Base-by-base conservation (phyloP, 352 stramenopile species). In the Hyaloperonospora arabidopsidis region DNA sequence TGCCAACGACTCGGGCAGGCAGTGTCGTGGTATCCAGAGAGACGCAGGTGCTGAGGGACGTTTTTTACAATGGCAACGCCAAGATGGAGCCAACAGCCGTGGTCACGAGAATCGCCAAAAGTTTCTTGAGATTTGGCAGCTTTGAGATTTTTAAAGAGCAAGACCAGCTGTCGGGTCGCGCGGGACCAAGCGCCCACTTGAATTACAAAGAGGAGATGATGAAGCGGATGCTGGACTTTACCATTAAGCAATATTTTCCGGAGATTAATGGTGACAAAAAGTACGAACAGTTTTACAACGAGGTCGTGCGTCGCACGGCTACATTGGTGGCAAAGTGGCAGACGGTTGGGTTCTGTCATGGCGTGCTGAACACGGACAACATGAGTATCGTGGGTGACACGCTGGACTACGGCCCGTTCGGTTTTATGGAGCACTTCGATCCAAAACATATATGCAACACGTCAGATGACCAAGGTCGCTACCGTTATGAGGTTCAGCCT, bases 61-160 rank as follows among this genome's bases (percentile, higher is more conserved):
- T 93, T 58, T 96, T 97, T 52, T 96, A 96, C 68, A 68, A 88
- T 50, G 88, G 86, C 40, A 81, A 95, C 58, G 69, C 78, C 23
- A 79, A 86, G 28, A 61, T 79, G 45, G 89, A 97, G 61, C 84
- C 77, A 1, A 86, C 76, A 0, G 86, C 86, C 17, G 87, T 95
- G 13, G 79, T 96, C 10, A 73, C 86, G 41, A 77, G 95, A 52
- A 85, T 98, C 32, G 90, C 92, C 1, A 76, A 84, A 15, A 97
- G 70, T 43, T 99, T 99, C 59, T 57, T 98, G 5, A 77, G 96
- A 38, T 95, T 99, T 58, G 96, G 96, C 19, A 96, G 91, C 61
- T 95, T 99, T 45, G 95, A 99, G 71, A 84, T 98, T 54, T 98
- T 97, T 70, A 96, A 95, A 54, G 57, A 72, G 10, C 69, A 67